Evolutionary conservation across 1,284 basidiomycete species (phyloP).

Genomic region (Athelia sp.): DNA sequence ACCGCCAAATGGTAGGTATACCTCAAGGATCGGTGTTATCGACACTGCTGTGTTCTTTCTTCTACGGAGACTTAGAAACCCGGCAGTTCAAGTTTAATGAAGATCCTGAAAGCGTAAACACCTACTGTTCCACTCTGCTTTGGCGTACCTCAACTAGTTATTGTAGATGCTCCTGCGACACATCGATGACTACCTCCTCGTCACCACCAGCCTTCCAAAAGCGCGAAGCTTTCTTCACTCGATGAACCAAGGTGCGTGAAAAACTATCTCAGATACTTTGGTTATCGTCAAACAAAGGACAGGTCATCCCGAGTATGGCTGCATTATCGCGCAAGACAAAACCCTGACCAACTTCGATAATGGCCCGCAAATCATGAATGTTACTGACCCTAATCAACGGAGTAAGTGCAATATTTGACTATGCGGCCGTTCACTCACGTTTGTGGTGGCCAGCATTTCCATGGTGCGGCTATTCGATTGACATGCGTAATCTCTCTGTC

Average conservation of each 20-base stretch:
- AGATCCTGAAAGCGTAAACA: slow-evolving; percentile 61
- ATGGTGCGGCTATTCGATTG: slow-evolving; percentile 85
- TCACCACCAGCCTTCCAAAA: slow-evolving; percentile 65
- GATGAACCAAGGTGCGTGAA: slow-evolving; percentile 68
- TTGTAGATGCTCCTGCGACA: slow-evolving; percentile 74
- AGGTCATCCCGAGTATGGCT: slow-evolving; percentile 93
- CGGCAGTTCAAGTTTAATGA: slow-evolving; percentile 54
- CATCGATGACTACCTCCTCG: slow-evolving; percentile 91
- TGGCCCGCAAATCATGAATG: slow-evolving; percentile 47
- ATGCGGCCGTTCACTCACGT: slow-evolving; percentile 1
- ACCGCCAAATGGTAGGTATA: slow-evolving; percentile 86
- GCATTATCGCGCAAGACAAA: slow-evolving; percentile 85
- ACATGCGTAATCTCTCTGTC: slow-evolving; percentile 73
- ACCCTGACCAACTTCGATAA: slow-evolving; percentile 85
- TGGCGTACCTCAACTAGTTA: too few species aligned
- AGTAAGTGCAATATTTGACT: slow-evolving; percentile 25
- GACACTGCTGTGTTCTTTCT: slow-evolving; percentile 86
- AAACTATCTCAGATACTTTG: not conserved
- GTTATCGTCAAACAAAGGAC: too few species aligned
- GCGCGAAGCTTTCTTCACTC: slow-evolving; percentile 71
- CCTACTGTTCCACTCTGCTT: too few species aligned
- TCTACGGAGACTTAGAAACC: slow-evolving; percentile 88
- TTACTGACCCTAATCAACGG: slow-evolving; percentile 42
- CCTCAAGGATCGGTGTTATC: slow-evolving; percentile 95
- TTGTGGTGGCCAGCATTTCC: slow-evolving; percentile 64